Base-by-base conservation (phyloP, 306 rosid species). In the Sphenostylis stenocarpa region DNA sequence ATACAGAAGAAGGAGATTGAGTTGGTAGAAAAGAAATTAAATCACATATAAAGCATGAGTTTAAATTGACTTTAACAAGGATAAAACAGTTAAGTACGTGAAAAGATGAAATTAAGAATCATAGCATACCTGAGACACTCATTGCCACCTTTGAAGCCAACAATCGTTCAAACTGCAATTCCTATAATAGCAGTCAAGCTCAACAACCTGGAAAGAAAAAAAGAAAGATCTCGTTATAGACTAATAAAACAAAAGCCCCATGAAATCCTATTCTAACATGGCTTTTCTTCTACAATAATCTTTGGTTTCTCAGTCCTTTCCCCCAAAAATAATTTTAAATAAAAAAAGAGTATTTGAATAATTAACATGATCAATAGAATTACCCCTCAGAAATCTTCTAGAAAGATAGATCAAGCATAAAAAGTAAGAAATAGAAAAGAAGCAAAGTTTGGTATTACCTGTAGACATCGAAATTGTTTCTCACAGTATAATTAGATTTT, bases 101-200 rank as follows among this genome's bases (percentile, higher is more conserved):
- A 65, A 11, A 36, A 19, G n/a, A 28, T 48, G 26, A 38, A 14
- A 61, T 10, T 31, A 67, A 71, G 70, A 16, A 84, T 55, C 52
- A 64, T 34, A 80, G 75, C 76, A 77, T 88, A 92, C 98, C 84
- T 73, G 97, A 88, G 72, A 79, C 81, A 79, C 49, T 84, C 97
- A 88, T 86, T 68, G 82, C 80, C 85, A 77, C 60, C 73, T 55
- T 80, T 70, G 29, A 76, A 70, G 47, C 23, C 28, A 64, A 70
- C 73, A 61, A 58, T 4, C 80, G 78, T 82, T 77, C 89, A 87
- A 70, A 17, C 64, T 55, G 70, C 43, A 73, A 43, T 21, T 68
- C 66, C 81, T 58, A 67, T 70, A 38, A 74, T 33, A 20, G 58
- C 66, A 39, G 63, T 69, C 69, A 65, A 53, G 70, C 70, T 39